phyloP scores from a whole-genome alignment of 2,329 filamentous ascomycete genomes.

The Ceratocystis destructans region DNA sequence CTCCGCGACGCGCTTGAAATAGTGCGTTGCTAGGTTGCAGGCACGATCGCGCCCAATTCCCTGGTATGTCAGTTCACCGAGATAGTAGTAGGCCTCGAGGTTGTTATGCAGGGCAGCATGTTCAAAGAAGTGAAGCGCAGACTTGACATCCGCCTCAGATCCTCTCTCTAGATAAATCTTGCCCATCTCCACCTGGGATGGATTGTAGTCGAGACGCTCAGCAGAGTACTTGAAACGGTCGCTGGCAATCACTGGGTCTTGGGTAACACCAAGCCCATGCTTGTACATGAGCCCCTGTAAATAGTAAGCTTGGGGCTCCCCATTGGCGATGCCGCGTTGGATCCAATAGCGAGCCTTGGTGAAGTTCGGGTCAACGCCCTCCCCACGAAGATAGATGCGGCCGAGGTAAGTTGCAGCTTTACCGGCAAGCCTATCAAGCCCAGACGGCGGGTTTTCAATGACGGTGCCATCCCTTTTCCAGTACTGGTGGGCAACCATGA shows the following conservation, averaged over 20 bases:
- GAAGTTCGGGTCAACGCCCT: constrained; percentile 68
- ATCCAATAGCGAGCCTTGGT: constrained; percentile 71
- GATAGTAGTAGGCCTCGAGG: constrained; percentile 82
- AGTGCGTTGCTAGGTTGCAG: constrained; percentile 61
- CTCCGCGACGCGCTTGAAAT: constrained; percentile 71
- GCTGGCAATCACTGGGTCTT: constrained; percentile 58
- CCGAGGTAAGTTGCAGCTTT: constrained; percentile 81
- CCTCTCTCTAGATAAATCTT: constrained; percentile 79
- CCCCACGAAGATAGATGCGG: constrained; percentile 77
- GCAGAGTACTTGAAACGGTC: constrained; percentile 66
- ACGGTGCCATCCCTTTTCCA: constrained; percentile 69
- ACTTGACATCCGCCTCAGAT: constrained; percentile 50
- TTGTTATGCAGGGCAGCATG: constrained; percentile 68
- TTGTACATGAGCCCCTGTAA: constrained; percentile 73
- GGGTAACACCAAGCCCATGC: constrained; percentile 56
- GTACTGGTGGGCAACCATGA: constrained; percentile 63
- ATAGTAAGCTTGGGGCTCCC: constrained; percentile 74
- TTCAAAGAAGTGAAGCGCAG: constrained; percentile 77
- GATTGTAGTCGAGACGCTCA: constrained; percentile 59
- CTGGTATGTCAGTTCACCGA: constrained; percentile 73
- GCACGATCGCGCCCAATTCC: constrained; percentile 68
- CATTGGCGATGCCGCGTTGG: constrained; percentile 58
- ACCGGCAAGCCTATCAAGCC: constrained; percentile 62
- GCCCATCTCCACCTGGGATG: constrained; percentile 71
- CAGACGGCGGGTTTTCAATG: constrained; percentile 52